Conservation (phyloP, 257 asterid genomes). For the Verbena officinalis region DNA sequence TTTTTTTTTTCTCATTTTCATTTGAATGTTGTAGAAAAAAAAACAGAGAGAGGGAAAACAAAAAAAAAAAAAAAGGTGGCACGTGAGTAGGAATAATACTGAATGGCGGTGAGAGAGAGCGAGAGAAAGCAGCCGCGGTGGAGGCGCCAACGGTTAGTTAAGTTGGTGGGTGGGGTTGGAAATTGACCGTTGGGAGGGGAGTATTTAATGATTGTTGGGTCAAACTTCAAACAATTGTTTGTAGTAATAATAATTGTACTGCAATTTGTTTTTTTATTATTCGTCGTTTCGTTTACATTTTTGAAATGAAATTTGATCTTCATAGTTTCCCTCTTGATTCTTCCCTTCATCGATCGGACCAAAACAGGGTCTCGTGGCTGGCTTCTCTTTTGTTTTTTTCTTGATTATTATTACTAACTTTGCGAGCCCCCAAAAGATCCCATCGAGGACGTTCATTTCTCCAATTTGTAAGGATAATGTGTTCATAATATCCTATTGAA, state of each 20-base stretch:
- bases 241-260: background rate
- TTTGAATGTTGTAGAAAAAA: too few species aligned
- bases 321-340: too few species aligned
- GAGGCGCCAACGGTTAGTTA: conserved; percentile 48
- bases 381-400: background rate
- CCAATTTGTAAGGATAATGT: background rate
- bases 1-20: background rate
- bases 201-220: conserved; percentile 24
- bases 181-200: conserved; percentile 46
- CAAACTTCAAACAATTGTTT: background rate
- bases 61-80: background rate
- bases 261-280: background rate
- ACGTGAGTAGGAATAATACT: conserved; percentile 34
- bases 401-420: background rate
- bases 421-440: conserved; percentile 8
- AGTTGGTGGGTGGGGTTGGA: conserved; percentile 28
- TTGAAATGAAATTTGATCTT: background rate
- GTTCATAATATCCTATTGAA: background rate
- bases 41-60: background rate
- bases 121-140: background rate
- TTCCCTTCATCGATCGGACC: too few species aligned
- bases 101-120: background rate
- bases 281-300: background rate
- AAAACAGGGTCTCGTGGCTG: too few species aligned
- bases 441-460: background rate